Base-by-base conservation (phyloP, 1,139 yeast genomes). In the Torulaspora globosa region DNA sequence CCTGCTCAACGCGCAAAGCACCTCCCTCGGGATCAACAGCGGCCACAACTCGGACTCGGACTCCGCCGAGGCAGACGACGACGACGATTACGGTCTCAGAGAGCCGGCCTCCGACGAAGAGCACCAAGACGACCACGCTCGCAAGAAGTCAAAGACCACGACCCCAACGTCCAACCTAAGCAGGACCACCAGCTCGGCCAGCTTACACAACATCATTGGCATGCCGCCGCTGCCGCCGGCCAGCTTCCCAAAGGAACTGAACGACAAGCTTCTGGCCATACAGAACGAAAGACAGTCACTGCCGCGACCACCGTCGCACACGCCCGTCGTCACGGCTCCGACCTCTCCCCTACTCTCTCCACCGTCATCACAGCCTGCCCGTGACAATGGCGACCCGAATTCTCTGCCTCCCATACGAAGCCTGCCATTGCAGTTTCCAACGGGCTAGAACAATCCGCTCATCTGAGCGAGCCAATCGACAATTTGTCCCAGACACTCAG, bases 1-100 rank as follows among this genome's bases (percentile, higher is more conserved):
- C 27, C 23, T 60, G 35, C 28, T 59, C n/a, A 46, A 51, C 39
- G 48, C 47, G 9, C 49, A 44, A 3, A 70, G 72, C 31, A 65
- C 77, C 5, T 63, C 67, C 26, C 59, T 69, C 38, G 67, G 66
- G 35, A 72, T 66, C 28, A 73, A 14, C 32, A 44, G 47, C 30
- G 29, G 41, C 11, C 38, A 24, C 15, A 39, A 70, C 16, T 46
- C 52, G 1, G 61, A 56, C 41, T 51, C 58, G 6, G 62, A 59
- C 23, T 44, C 54, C 7, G 59, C 52, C 11, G 55, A 49, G 15
- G n/a, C n/a, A n/a, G n/a, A n/a, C n/a, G 53, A 46, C 16, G 43
- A 46, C 29, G 49, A 47, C n/a, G 43, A 46, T 21, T 45, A 44
- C 12, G 46, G 36, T 5, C 29, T 49, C 29, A 41, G 41, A 33